Evolutionary conservation across 805 yeast species (phyloP).

Genomic region (Blastobotrys attinorum): DNA sequence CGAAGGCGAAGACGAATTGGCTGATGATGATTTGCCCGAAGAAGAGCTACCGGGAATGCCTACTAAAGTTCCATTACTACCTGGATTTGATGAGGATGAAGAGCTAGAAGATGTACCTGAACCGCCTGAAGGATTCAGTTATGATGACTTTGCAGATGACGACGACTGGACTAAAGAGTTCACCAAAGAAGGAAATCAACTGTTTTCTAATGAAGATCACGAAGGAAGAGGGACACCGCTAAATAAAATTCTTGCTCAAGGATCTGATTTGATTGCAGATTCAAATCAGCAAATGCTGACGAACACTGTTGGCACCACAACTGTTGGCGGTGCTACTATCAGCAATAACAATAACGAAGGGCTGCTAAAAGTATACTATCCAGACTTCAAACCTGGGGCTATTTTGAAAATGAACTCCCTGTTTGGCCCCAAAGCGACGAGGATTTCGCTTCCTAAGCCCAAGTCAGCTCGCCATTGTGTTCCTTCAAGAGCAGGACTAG

Average conservation of each 20-base stretch:
- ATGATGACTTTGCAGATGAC: constrained; percentile 18
- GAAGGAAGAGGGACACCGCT: constrained; percentile 8
- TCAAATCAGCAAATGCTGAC: constrained; percentile 13
- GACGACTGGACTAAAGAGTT: constrained; percentile 29
- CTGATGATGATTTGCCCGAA: constrained; percentile 59
- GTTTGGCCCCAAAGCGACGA: constrained; percentile 55
- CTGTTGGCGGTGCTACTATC: not conserved
- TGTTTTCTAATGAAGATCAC: constrained; percentile 8
- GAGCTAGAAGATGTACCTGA: constrained; percentile 10
- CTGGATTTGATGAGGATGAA: constrained; percentile 13
- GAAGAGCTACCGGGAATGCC: constrained; percentile 2
- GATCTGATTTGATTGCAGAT: constrained; percentile 12
- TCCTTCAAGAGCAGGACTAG: constrained; percentile 54
- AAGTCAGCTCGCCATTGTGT: constrained; percentile 24
- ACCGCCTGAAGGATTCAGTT: constrained; percentile 3
- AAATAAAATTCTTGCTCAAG: constrained; percentile 18
- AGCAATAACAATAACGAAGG: constrained; percentile 1
- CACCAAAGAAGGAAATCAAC: constrained; percentile 23
- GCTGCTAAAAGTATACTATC: constrained; percentile 40
- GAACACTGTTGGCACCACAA: constrained; percentile 1
- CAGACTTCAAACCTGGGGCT: constrained; percentile 48
- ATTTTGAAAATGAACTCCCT: constrained; percentile 58
- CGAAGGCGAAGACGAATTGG: constrained; percentile 90
- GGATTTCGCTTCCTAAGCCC: constrained; percentile 47
- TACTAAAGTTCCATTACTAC: not conserved